Conservation (phyloP, 805 yeast species). For the Kluyveromyces dobzhanskii region DNA sequence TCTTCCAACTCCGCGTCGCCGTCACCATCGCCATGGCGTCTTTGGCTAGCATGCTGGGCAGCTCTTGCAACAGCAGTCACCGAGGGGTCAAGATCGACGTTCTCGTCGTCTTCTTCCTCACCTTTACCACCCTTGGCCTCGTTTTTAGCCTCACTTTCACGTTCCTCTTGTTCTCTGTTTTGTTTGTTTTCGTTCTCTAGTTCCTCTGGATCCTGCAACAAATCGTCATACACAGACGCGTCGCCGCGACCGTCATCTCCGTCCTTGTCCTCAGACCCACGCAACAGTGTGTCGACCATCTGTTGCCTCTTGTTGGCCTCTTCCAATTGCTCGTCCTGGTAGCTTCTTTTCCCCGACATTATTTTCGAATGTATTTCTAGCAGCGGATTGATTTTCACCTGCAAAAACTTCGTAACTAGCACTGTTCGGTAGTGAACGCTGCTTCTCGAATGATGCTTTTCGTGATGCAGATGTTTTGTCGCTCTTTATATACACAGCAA, state of each 20-base stretch:
- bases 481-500: too few relatives aligned
- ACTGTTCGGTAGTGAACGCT: too few relatives aligned
- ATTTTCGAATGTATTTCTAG: too few relatives aligned
- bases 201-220: conserved; percentile 19
- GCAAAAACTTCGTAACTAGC: too few relatives aligned
- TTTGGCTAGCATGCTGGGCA: background rate
- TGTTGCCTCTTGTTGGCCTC: conserved; percentile 3
- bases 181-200: conserved; percentile 4
- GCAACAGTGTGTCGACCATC: conserved; percentile 2
- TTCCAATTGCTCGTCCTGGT: conserved; percentile 1
- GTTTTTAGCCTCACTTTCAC: too few relatives aligned
- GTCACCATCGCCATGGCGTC: conserved; percentile 3
- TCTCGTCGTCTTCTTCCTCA: background rate
- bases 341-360: conserved; percentile 3
- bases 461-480: too few relatives aligned
- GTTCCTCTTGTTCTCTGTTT: background rate
- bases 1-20: too few relatives aligned
- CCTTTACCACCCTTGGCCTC: background rate
- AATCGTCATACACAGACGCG: conserved; percentile 20
- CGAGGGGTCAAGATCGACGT: background rate
- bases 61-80: background rate
- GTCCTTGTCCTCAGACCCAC: conserved; percentile 3
- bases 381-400: too few relatives aligned
- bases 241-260: conserved; percentile 11
- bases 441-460: too few relatives aligned